phyloP scores from a whole-genome alignment of 495 filamentous ascomycete genomes.

The Opeltia flavorubescens region DNA sequence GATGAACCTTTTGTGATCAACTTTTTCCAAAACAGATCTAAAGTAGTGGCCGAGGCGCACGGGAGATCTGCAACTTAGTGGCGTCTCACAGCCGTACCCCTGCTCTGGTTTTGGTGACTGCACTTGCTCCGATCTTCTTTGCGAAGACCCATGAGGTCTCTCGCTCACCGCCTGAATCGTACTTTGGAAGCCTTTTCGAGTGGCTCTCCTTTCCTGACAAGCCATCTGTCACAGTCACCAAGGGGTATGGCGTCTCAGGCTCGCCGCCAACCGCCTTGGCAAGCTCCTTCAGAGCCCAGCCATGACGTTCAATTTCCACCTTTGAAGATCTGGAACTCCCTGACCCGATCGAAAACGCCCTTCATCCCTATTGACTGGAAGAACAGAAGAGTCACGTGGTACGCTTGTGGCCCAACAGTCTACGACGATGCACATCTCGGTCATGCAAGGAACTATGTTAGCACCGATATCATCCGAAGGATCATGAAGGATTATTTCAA shows the following conservation, averaged over 20 bases:
- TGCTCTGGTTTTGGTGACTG: no score
- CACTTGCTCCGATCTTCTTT: no score
- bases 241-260: slow-evolving; percentile 9
- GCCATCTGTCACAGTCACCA: background rate
- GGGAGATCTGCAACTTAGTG: no score
- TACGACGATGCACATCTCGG: slow-evolving; percentile 87
- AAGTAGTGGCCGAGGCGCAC: no score
- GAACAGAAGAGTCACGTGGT: slow-evolving; percentile 67
- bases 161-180: background rate
- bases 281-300: slow-evolving; percentile 16
- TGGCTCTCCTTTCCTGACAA: background rate
- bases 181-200: background rate
- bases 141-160: no score
- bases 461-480: slow-evolving; percentile 80
- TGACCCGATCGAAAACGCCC: slow-evolving; percentile 55
- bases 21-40: no score
- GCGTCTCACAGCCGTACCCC: no score
- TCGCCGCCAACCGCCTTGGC: slow-evolving; percentile 26
- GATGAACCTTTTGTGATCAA: no score
- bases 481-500: slow-evolving; percentile 78
- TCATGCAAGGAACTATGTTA: slow-evolving; percentile 89
- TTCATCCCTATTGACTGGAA: slow-evolving; percentile 60
- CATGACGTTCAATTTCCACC: slow-evolving; percentile 20
- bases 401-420: slow-evolving; percentile 83
- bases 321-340: slow-evolving; percentile 60